Percentiles rank a stretch among this genome's conserved stretches.
These are phyloP conservation scores for Ilex paraguariensis DNA, from an alignment of 305 asterid genomes.

Conservation along the genomic window DNA sequence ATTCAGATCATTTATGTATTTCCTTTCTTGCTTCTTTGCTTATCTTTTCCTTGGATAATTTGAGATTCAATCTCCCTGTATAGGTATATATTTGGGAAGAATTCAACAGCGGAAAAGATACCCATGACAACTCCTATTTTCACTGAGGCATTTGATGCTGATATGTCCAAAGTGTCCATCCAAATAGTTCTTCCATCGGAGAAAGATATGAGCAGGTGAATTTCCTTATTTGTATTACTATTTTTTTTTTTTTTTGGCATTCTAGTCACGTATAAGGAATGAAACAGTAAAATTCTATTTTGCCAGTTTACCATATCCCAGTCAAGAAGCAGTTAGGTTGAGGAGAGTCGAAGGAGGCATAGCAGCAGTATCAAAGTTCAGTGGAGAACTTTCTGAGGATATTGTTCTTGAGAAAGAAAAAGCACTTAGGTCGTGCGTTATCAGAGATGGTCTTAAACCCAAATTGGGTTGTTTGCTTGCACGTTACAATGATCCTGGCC, in stretches of 20 bases:
- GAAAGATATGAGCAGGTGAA: conserved; percentile 66
- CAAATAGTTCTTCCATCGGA: conserved; percentile 83
- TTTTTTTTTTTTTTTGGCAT: too few relatives aligned
- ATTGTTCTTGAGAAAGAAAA: conserved; percentile 60
- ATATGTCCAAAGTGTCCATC: conserved; percentile 56
- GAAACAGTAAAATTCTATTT: neutral
- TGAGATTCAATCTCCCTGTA: conserved; percentile 3
- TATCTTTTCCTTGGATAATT: conserved; percentile 1
- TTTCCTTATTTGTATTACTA: neutral
- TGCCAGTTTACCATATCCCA: conserved; percentile 78
- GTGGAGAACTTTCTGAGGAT: conserved; percentile 74
- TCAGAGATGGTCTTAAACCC: conserved; percentile 52
- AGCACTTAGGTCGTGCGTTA: conserved; percentile 37
- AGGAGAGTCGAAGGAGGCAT: conserved; percentile 72
- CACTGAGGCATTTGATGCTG: conserved; percentile 56
- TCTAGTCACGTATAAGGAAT: neutral
- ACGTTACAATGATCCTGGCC: conserved; percentile 88
- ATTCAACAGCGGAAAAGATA: conserved; percentile 68
- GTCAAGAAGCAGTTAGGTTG: conserved; percentile 49
- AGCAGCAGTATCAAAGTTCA: conserved; percentile 76
- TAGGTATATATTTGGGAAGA: conserved; percentile 91
- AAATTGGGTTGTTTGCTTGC: conserved; percentile 66
- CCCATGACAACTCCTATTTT: conserved; percentile 91
- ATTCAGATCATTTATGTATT: neutral
- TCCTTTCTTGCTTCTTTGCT: conserved; percentile 2